Evolutionary conservation across 2,329 filamentous ascomycete genomes (phyloP).

Genomic region (Trichoderma lentiforme): DNA sequence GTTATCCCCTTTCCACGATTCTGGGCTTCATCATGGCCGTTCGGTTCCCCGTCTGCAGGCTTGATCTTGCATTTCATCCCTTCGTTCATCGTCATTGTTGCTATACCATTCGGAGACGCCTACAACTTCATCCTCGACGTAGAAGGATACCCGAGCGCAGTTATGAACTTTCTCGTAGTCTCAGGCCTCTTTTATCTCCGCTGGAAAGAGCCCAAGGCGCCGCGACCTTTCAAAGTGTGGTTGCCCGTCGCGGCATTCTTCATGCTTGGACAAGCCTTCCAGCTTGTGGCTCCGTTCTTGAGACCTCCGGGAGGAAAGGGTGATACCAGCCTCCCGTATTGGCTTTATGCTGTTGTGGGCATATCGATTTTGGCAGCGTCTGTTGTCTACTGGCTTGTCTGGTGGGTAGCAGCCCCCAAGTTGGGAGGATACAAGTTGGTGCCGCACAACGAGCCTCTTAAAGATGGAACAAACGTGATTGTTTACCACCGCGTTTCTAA

Average conservation of each 20-base stretch:
- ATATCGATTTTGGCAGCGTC: conserved; percentile 21
- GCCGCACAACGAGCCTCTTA: conserved; percentile 23
- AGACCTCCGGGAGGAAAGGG: conserved; percentile 22
- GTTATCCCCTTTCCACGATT: conserved; percentile 21
- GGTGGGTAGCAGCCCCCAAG: conserved; percentile 23
- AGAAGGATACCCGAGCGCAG: conserved; percentile 19
- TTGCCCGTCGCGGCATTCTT: conserved; percentile 23
- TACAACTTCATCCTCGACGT: conserved; percentile 23
- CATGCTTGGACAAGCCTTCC: conserved; percentile 24
- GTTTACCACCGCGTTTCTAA: conserved; percentile 22
- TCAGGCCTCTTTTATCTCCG: conserved; percentile 22
- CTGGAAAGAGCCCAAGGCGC: conserved; percentile 19
- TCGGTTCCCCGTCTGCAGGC: conserved; percentile 20
- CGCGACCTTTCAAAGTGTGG: conserved; percentile 24
- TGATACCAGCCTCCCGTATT: conserved; percentile 25
- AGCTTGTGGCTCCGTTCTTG: conserved; percentile 24
- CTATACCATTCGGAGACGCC: conserved; percentile 23
- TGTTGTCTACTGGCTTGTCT: conserved; percentile 24
- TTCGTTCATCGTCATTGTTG: conserved; percentile 23
- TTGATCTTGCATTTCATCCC: conserved; percentile 22
- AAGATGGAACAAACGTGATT: conserved; percentile 24
- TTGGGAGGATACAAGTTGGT: conserved; percentile 22
- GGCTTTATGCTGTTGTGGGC: conserved; percentile 25
- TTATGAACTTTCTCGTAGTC: conserved; percentile 22
- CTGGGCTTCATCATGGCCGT: conserved; percentile 22